Evolutionary conservation across 1,284 basidiomycete genomes (phyloP), one percentile per base, ranked within the genome.

Genomic region (Austroboletus novae-zelandiae): DNA sequence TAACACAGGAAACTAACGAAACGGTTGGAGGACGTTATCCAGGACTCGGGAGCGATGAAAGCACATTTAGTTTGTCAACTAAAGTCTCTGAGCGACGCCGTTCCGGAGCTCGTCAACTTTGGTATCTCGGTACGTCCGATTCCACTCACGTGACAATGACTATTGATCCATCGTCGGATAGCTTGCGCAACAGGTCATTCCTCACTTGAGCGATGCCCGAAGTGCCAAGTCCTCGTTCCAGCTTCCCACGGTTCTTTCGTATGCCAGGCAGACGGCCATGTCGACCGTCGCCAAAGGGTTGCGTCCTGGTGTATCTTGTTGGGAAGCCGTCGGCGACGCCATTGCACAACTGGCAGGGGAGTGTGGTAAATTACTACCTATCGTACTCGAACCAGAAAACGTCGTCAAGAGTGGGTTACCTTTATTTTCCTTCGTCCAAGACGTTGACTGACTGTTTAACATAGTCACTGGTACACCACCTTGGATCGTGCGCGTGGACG

Each of bases 131-230:
- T 91, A 53, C 51, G 83, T 65, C 14, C 15, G 39, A 41, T 45
- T 42, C 9, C 11, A 17, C 4, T 17, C 32, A 7, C 14, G 2
- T 17, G 7, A 35, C 4, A 15, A 30, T 41, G 23, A 62, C 4
- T 40, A 32, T 32, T 43, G 9, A 6, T 27, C 40, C 27, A 31
- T 44, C 20, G 18, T 15, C 5, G 43, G 46, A 18, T 51, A 93
- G 89, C 79, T 97, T 43, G 94, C 93, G 0, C 91, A 95, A 74
- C 79, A 86, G 61, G 84, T 94, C 42, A 86, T 89, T 70, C 84
- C 83, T 1, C 89, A 97, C 65, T 74, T 92, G 15, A 76, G 78
- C 46, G 86, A 92, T 46, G 80, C 89, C 9, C 83, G 91, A 40
- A 74, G 78, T 11, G 80, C 84, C 36, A 95, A 94, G 68, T 74